Percentiles rank a stretch among this genome's conserved stretches.
Conservation (phyloP, 75 land plant species). For the Larix kaempferi region DNA sequence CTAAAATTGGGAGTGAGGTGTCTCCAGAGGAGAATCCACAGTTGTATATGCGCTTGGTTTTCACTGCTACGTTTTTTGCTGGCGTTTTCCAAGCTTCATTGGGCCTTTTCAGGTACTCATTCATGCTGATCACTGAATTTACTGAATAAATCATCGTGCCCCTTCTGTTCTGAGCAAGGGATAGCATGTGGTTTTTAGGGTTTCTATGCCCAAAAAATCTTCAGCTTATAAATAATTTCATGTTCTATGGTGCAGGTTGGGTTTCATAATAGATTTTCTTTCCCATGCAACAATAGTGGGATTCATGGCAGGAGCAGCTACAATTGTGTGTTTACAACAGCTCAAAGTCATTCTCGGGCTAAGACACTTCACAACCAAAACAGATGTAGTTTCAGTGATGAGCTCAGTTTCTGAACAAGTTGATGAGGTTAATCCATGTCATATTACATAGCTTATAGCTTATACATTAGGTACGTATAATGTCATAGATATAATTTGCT, state of each 20-base stretch:
- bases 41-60: conserved; percentile 59
- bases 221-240: no score
- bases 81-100: conserved; percentile 68
- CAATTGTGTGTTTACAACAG: conserved; percentile 76
- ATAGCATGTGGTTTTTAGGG: no score
- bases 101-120: conserved; percentile 61
- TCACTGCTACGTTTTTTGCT: conserved; percentile 83
- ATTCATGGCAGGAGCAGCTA: conserved; percentile 90
- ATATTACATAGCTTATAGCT: no score
- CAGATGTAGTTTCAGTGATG: conserved; percentile 67
- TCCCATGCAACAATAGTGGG: conserved; percentile 91
- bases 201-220: no score
- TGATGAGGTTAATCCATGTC: conserved; percentile 39
- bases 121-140: no score
- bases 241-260: conserved; percentile 46
- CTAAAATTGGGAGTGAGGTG: conserved; percentile 51
- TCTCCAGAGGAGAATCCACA: conserved; percentile 25
- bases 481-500: no score
- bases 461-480: no score
- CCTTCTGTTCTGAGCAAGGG: no score
- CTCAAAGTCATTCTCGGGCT: conserved; percentile 76
- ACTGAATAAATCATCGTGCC: no score
- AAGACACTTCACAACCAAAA: conserved; percentile 51
- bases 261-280: conserved; percentile 80
- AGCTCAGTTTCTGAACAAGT: conserved; percentile 59